Evolutionary conservation across 2,329 filamentous ascomycete genomes (phyloP), one percentile per base, ranked within the genome.

Genomic region (Nectriaceae sp.): DNA sequence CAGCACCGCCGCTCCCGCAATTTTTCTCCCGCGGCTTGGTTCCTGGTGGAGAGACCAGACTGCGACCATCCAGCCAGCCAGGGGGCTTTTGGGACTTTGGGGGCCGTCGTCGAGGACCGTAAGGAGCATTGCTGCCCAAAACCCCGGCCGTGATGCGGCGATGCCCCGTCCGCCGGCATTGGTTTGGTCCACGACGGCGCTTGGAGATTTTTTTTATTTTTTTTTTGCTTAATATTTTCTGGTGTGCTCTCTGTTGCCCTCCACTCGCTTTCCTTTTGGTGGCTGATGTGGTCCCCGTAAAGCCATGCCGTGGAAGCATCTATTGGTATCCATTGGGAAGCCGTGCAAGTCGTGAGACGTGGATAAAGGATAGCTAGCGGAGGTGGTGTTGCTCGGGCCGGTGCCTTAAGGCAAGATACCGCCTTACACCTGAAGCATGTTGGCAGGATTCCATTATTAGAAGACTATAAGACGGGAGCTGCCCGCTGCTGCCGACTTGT

Each of bases 41-140:
- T 31, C n/a, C n/a, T 31, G 26, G 26, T 31, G 26, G 26, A 31
- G 26, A 31, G 26, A 15, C 26, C 8, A 8, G 15, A 31, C 26
- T 31, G 26, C 26, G 15, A 10, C 26, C 26, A 15, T 15, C 26
- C 26, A 31, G 26, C 15, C 26, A 15, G 26, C 15, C 26, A 31
- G 26, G 26, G 26, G 26, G 8, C 26, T 31, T 31, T 8, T 8
- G 26, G 15, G 10, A 10, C 26, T 31, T 31, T 8, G 26, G 26
- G 15, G 26, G 8, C 15, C 15, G 10, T 31, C 8, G 26, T 10
- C 10, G 26, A 8, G 8, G 10, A 31, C 8, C 10, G 10, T 10
- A 19, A 44, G 45, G 37, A 41, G 38, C 42, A 45, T 51, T 51
- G 49, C 31, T 51, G 49, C 49, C 49, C 49, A 51, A 51, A 37